These are phyloP conservation scores for Carex arenaria DNA, from an alignment of 202 grass and related monocot species.

Conservation along the genomic window DNA sequence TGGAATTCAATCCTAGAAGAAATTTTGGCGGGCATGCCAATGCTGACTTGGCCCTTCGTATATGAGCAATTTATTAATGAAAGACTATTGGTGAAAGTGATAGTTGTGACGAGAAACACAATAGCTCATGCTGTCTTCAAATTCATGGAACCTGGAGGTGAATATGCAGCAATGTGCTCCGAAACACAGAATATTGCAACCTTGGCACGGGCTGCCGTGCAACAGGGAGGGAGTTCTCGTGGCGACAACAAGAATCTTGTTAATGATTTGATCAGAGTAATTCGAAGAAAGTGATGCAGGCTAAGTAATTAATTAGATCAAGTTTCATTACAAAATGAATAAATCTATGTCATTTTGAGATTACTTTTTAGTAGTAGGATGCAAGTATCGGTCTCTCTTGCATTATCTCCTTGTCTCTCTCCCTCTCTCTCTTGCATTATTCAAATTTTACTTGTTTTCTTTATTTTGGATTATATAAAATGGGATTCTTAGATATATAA, in stretches of 20 bases:
- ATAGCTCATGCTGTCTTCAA: constrained; percentile 21
- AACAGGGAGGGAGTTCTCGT: constrained; percentile 32
- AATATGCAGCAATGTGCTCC: background rate
- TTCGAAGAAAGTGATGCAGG: background rate
- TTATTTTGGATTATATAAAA: too few relatives aligned
- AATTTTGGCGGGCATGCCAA: constrained; percentile 40
- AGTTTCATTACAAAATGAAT: too few relatives aligned
- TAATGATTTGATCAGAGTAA: constrained; percentile 13
- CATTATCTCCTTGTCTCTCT: too few relatives aligned
- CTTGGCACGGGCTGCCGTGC: background rate
- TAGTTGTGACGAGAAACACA: constrained; percentile 13
- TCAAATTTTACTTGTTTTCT: too few relatives aligned
- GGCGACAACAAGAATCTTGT: constrained; percentile 21
- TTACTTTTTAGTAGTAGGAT: too few relatives aligned
- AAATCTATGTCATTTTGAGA: too few relatives aligned
- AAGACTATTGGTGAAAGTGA: constrained; percentile 35
- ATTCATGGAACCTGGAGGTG: constrained; percentile 19
- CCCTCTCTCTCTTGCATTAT: too few relatives aligned
- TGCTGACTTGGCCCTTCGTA: constrained; percentile 55
- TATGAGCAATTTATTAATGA: constrained; percentile 50
- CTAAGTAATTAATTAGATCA: too few relatives aligned
- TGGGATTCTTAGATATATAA: too few relatives aligned
- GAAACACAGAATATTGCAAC: constrained; percentile 18
- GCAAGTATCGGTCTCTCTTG: too few relatives aligned
- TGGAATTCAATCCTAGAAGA: constrained; percentile 58